phyloP scores from a whole-genome alignment of 2,329 filamentous ascomycete genomes.

The Curvularia sp. region DNA sequence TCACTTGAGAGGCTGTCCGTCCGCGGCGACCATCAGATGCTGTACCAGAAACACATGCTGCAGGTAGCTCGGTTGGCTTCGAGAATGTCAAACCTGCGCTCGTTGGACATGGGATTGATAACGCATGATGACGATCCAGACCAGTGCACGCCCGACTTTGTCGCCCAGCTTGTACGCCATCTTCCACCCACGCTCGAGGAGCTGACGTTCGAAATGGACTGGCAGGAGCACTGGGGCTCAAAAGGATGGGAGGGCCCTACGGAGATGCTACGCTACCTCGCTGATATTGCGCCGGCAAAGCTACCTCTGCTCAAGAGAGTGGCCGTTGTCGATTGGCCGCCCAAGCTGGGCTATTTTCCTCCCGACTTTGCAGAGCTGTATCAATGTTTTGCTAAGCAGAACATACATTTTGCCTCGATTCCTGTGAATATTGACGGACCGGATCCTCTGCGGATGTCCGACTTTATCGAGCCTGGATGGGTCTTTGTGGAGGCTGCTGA shows the following conservation, averaged over 20 bases:
- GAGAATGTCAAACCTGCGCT: conserved; percentile 6
- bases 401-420: conserved; percentile 10
- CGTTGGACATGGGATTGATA: conserved; percentile 13
- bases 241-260: conserved; percentile 17
- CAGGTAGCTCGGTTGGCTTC: conserved; percentile 13
- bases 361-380: conserved; percentile 13
- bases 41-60: conserved; percentile 10
- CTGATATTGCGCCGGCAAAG: conserved; percentile 3
- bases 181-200: conserved; percentile 14
- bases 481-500: conserved; percentile 11
- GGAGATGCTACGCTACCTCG: conserved; percentile 10
- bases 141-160: conserved; percentile 5
- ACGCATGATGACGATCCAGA: conserved; percentile 12
- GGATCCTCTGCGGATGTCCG: conserved; percentile 9
- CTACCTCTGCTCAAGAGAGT: conserved; percentile 10
- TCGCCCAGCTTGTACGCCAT: neutral
- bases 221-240: conserved; percentile 15
- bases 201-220: conserved; percentile 15
- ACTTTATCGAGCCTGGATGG: conserved; percentile 15
- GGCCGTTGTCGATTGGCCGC: conserved; percentile 13
- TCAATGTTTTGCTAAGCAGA: conserved; percentile 6
- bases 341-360: conserved; percentile 9
- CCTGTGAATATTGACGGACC: conserved; percentile 8
- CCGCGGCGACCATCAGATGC: conserved; percentile 10
- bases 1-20: conserved; percentile 10